phyloP scores from a whole-genome alignment of 164 flowering plant genomes.

The Aristolochia californica region DNA sequence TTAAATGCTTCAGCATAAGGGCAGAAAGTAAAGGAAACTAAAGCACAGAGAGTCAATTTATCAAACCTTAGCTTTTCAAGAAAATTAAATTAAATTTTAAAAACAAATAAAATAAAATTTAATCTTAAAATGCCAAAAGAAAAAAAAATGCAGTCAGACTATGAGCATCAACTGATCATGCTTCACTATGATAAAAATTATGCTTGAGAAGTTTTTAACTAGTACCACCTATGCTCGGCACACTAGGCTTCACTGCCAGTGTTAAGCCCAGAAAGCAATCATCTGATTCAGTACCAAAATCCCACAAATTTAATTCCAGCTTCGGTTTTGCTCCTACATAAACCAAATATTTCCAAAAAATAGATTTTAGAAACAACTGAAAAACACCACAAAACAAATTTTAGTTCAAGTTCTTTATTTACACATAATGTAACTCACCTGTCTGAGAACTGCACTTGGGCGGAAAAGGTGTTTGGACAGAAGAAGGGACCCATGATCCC shows the following conservation, averaged over 20 bases:
- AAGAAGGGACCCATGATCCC: constrained; percentile 34
- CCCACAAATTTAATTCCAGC: constrained; percentile 81
- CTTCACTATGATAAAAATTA: not conserved
- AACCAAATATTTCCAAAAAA: not conserved
- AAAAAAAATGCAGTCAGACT: not conserved
- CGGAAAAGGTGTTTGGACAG: constrained; percentile 42
- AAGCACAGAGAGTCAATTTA: no score
- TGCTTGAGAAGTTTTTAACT: not conserved
- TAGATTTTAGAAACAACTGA: not conserved
- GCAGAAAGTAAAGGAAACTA: no score
- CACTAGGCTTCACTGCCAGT: constrained; percentile 71
- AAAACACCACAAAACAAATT: not conserved
- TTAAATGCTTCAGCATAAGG: no score
- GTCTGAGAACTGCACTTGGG: constrained; percentile 20
- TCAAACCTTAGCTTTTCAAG: no score
- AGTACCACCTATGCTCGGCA: constrained; percentile 41
- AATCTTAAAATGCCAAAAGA: no score
- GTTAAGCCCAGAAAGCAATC: constrained; percentile 86
- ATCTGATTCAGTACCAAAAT: constrained; percentile 52
- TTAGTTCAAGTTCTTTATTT: not conserved
- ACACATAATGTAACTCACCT: constrained; percentile 20
- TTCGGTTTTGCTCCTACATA: constrained; percentile 48
- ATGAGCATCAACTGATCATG: not conserved
- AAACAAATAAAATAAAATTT: no score
- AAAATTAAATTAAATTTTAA: no score